Percentiles rank a stretch among this genome's conserved stretches.
These are phyloP conservation scores for Pseudoperonospora humuli DNA, from an alignment of 352 stramenopile genomes.

Conservation along the genomic window DNA sequence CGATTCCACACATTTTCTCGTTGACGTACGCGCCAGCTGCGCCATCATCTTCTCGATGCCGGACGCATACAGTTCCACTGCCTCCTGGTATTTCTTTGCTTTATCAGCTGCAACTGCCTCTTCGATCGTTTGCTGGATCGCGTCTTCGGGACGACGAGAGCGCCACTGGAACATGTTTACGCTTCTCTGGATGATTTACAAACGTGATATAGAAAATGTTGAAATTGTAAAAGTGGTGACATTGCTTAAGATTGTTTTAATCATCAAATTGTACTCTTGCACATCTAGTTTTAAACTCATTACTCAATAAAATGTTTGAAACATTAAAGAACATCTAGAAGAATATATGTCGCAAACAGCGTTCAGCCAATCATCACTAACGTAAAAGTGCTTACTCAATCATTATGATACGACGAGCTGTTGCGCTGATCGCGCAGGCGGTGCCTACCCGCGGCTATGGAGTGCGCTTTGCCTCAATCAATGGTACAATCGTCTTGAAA, in stretches of 20 bases:
- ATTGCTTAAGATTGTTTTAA: too few species aligned
- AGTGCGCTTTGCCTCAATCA: constrained; percentile 56
- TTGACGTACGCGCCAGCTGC: constrained; percentile 45
- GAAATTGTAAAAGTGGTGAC: too few species aligned
- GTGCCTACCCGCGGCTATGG: constrained; percentile 19
- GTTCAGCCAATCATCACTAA: constrained; percentile 14
- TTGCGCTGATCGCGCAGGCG: constrained; percentile 25
- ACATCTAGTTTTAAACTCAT: too few species aligned
- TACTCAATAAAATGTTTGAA: too few species aligned
- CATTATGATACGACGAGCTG: constrained; percentile 36
- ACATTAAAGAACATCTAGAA: too few species aligned
- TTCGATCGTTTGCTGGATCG: constrained; percentile 43
- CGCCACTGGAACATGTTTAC: constrained; percentile 43
- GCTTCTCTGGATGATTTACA: constrained; percentile 6
- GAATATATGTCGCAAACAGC: neutral
- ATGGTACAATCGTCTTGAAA: constrained; percentile 27
- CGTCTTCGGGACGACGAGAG: constrained; percentile 25
- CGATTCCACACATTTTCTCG: neutral
- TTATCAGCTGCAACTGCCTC: constrained; percentile 51
- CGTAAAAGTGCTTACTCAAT: too few species aligned
- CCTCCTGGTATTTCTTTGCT: constrained; percentile 29
- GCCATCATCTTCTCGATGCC: constrained; percentile 73
- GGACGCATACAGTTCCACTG: constrained; percentile 61
- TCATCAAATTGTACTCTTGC: too few species aligned
- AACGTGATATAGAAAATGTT: too few species aligned